Evolutionary conservation across 2,329 filamentous ascomycete genomes (phyloP).

Genomic region (Colletotrichum phormii): DNA sequence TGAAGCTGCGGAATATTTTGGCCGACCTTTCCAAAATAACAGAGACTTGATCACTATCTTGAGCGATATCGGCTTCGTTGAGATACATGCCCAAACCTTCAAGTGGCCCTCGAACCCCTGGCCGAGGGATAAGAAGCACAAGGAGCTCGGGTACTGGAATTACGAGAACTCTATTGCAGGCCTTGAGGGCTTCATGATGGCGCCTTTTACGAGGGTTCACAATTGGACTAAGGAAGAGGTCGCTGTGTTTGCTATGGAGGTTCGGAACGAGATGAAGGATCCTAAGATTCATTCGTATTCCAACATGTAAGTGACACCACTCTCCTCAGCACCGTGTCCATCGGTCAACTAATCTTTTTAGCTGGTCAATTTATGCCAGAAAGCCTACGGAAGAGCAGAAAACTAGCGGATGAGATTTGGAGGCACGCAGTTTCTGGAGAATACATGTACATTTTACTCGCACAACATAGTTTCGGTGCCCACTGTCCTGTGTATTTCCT

Average conservation of each 20-base stretch:
- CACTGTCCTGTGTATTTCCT: too few relatives aligned
- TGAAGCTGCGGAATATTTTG: background rate
- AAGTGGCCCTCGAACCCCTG: constrained; percentile 49
- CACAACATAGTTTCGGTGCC: too few relatives aligned
- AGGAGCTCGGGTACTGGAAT: constrained; percentile 48
- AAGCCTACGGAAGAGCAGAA: too few relatives aligned
- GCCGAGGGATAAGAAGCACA: constrained; percentile 47
- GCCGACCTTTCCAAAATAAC: background rate
- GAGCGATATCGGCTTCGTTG: constrained; percentile 45
- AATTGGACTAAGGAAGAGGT: constrained; percentile 45
- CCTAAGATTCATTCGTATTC: constrained; percentile 46
- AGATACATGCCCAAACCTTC: constrained; percentile 39
- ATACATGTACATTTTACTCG: too few relatives aligned
- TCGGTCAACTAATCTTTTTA: too few relatives aligned
- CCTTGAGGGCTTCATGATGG: constrained; percentile 44
- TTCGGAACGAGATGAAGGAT: constrained; percentile 44
- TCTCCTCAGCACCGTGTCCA: too few relatives aligned
- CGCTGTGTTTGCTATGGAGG: constrained; percentile 43
- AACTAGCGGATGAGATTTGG: too few relatives aligned
- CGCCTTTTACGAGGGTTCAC: constrained; percentile 44
- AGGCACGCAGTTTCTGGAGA: too few relatives aligned
- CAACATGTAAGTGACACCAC: constrained; percentile 37
- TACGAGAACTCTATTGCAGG: constrained; percentile 45
- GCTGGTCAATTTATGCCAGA: too few relatives aligned
- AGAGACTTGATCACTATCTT: constrained; percentile 21